Base-by-base conservation (phyloP, 768 basidiomycete species). In the Pleurotus tuber-regium region DNA sequence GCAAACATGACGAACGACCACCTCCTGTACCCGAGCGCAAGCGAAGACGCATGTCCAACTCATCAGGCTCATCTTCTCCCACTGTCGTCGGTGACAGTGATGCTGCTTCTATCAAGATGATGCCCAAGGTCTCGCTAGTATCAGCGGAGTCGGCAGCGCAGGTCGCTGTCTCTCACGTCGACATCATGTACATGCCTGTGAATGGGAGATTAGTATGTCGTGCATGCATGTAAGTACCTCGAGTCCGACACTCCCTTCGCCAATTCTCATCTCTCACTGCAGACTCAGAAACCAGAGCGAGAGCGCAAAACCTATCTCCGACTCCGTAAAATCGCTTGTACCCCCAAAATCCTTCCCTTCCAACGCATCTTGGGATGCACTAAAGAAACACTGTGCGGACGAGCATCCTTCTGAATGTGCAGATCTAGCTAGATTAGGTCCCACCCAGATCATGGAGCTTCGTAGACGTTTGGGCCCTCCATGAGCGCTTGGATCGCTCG, bases 141-240 rank as follows among this genome's bases (percentile, higher is more conserved):
- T n/a, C n/a, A n/a, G n/a, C n/a, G n/a, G n/a, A n/a, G n/a, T n/a
- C n/a, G n/a, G n/a, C n/a, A n/a, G n/a, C n/a, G n/a, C 59, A 49
- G 9, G 48, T 62, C 4, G 60, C 62, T 3, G 61, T 70, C 36
- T 49, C 60, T 6, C 68, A 70, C 47, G 63, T 72, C 18, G 71
- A 74, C 53, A 57, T 74, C 35, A 71, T 74, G 69, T 74, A 70
- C 50, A 44, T 65, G 23, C 60, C 63, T 5, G 40, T 43, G 24
- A 60, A 67, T 24, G 67, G 62, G 12, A 54, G 55, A 25, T 58
- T 72, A 4, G 63, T 68, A n/a, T 74, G 73, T 52, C 65, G 71
- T 14, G 69, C 68, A 29, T 74, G 73, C 51, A 51, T 66, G 70
- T 72, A 53, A 61, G 71, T 68, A 26, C 21, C 42, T 9, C 21